Evolutionary conservation across 768 basidiomycete genomes (phyloP).

Genomic region (Cantharellus cinnabarinus): DNA sequence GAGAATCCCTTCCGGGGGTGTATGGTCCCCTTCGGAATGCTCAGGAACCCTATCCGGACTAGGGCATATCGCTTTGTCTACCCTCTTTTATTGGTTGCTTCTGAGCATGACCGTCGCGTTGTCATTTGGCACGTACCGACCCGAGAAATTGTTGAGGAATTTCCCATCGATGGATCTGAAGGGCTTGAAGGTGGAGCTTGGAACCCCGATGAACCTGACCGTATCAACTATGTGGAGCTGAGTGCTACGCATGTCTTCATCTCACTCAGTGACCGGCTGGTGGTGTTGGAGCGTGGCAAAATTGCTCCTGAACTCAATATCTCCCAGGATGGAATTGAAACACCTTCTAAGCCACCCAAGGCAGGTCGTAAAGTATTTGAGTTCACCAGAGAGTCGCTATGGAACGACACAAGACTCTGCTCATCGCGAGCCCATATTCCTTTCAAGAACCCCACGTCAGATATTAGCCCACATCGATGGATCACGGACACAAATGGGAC

Average conservation of each 20-base stretch:
- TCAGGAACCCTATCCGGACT: slow-evolving; percentile 25
- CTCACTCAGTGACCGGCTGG: slow-evolving; percentile 28
- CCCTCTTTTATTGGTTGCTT: slow-evolving; percentile 38
- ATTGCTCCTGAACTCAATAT: background rate
- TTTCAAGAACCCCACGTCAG: background rate
- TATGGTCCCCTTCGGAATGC: slow-evolving; percentile 42
- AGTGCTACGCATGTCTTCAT: slow-evolving; percentile 37
- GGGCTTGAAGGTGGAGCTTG: background rate
- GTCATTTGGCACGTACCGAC: slow-evolving; percentile 45
- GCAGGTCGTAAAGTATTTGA: background rate
- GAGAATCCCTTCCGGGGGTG: slow-evolving; percentile 21
- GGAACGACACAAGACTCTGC: background rate
- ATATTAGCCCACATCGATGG: background rate
- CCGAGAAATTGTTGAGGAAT: slow-evolving; percentile 27
- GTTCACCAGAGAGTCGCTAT: background rate
- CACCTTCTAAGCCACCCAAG: background rate
- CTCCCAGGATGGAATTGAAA: background rate
- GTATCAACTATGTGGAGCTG: slow-evolving; percentile 47
- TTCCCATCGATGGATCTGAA: slow-evolving; percentile 11
- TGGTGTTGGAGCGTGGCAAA: slow-evolving; percentile 22
- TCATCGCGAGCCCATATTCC: background rate
- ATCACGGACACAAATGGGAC: background rate
- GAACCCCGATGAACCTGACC: slow-evolving; percentile 14
- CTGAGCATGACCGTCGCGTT: slow-evolving; percentile 18
- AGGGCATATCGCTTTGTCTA: slow-evolving; percentile 47